Conservation (phyloP, 495 filamentous ascomycete species). For the Neurospora hispaniola region DNA sequence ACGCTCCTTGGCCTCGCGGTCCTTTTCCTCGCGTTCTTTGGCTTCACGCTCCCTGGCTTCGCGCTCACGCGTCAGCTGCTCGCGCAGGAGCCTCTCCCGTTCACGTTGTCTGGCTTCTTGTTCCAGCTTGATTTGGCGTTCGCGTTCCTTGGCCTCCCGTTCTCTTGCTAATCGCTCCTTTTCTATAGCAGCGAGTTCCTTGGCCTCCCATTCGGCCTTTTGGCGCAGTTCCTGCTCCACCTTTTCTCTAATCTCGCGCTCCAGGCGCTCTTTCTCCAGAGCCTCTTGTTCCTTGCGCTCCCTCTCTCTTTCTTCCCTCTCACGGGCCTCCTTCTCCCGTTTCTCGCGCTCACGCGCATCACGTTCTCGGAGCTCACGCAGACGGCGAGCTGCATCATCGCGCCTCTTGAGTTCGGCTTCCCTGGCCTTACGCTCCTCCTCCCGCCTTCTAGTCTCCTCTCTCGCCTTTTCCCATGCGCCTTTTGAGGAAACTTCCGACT, state of each 20-base stretch:
- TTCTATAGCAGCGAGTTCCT: conserved; percentile 8
- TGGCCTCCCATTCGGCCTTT: conserved; percentile 18
- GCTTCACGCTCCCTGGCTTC: conserved; percentile 25
- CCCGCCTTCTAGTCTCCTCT: conserved; percentile 54
- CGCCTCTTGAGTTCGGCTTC: conserved; percentile 38
- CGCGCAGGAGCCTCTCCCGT: conserved; percentile 23
- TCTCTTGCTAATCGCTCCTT: conserved; percentile 38
- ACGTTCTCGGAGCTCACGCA: conserved; percentile 47
- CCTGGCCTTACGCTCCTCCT: conserved; percentile 48
- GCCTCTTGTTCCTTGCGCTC: conserved; percentile 27
- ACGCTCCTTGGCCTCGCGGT: conserved; percentile 8
- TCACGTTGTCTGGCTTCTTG: conserved; percentile 9
- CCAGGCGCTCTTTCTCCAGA: conserved; percentile 33
- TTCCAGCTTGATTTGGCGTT: conserved; percentile 16
- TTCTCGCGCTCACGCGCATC: conserved; percentile 47
- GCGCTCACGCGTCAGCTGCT: conserved; percentile 34
- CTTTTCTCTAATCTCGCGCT: conserved; percentile 37
- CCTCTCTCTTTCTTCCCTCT: conserved; percentile 27
- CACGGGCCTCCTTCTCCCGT: conserved; percentile 41
- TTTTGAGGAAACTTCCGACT: conserved; percentile 22
- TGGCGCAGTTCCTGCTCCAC: conserved; percentile 26
- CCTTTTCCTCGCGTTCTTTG: conserved; percentile 24
- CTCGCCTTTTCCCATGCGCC: conserved; percentile 59
- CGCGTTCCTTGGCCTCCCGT: conserved; percentile 24
- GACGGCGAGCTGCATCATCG: conserved; percentile 39